Evolutionary conservation across 208 protist species (phyloP).

Genomic region (Trypanosoma boissoni): DNA sequence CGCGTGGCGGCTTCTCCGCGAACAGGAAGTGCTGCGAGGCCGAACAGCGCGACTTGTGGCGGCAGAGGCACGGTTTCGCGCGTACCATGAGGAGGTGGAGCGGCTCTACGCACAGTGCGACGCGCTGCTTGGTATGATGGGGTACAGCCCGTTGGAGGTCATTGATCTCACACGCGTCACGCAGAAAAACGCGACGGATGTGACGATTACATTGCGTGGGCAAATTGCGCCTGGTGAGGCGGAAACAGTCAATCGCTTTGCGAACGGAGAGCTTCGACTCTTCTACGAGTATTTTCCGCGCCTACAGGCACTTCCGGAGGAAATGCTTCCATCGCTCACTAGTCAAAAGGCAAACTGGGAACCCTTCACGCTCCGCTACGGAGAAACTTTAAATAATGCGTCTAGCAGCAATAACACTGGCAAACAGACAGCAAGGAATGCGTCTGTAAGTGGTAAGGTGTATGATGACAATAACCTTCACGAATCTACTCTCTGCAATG

Average conservation of each 20-base stretch:
- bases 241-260: conserved; percentile 26
- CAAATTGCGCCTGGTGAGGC: conserved; percentile 15
- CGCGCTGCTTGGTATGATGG: conserved; percentile 26
- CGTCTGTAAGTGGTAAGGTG: too few relatives aligned
- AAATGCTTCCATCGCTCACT: conserved; percentile 1
- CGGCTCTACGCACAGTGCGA: conserved; percentile 19
- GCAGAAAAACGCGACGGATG: conserved; percentile 1
- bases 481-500: too few relatives aligned
- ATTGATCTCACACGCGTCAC: conserved; percentile 14
- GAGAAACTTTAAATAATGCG: too few relatives aligned
- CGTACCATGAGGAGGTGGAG: conserved; percentile 19
- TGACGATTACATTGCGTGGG: conserved; percentile 7
- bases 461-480: too few relatives aligned
- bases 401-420: too few relatives aligned
- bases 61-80: conserved; percentile 17
- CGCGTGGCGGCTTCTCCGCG: conserved; percentile 16
- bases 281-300: conserved; percentile 32
- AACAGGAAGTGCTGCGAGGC: conserved; percentile 10
- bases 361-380: conserved; percentile 4
- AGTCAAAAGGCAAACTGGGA: conserved; percentile 18
- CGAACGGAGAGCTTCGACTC: conserved; percentile 22
- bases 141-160: conserved; percentile 1
- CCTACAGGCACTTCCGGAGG: conserved; percentile 4
- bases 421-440: too few relatives aligned
- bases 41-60: background rate